Base-by-base conservation (phyloP, 108 stramenopile genomes). In the Chaetoceros muelleri region DNA sequence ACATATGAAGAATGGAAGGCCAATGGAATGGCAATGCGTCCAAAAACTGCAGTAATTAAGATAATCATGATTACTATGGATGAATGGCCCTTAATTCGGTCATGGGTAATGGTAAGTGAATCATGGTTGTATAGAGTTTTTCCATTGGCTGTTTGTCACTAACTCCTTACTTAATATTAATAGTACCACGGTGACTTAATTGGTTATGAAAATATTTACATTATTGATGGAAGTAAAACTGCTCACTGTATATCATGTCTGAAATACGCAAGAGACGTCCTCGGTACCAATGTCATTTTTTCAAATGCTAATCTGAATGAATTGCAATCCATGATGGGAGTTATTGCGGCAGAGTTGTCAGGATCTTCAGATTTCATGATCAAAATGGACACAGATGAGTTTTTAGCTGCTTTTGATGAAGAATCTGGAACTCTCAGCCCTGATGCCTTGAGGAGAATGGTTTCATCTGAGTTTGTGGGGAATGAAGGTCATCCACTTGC, bases 381-480 rank as follows among this genome's bases (percentile, higher is more conserved):
- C 18, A 57, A 65, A 24, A 18, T 65, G 46, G 64, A 65, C 30
- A 47, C 53, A 10, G 64, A 65, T 29, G 64, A 65, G 18, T 65
- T 57, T 31, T 31, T 65, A 1, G 44, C 44, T 30, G 55, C 47
- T 20, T 23, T 20, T 23, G 45, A 56, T 2, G n/a, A 55, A n/a
- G 29, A 3, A 5, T 2, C 54, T n/a, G n/a, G n/a, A n/a, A n/a
- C n/a, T n/a, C n/a, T n/a, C n/a, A n/a, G n/a, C n/a, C n/a, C n/a
- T n/a, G n/a, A n/a, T n/a, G n/a, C n/a, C n/a, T n/a, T n/a, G n/a
- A n/a, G n/a, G n/a, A n/a, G n/a, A n/a, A n/a, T n/a, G n/a, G n/a
- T n/a, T n/a, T n/a, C n/a, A n/a, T n/a, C n/a, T n/a, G n/a, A n/a
- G n/a, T n/a, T n/a, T n/a, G n/a, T n/a, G n/a, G n/a, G n/a, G n/a